Evolutionary conservation across 129 eudicot species (phyloP).

Genomic region (Pittosporum tobira): DNA sequence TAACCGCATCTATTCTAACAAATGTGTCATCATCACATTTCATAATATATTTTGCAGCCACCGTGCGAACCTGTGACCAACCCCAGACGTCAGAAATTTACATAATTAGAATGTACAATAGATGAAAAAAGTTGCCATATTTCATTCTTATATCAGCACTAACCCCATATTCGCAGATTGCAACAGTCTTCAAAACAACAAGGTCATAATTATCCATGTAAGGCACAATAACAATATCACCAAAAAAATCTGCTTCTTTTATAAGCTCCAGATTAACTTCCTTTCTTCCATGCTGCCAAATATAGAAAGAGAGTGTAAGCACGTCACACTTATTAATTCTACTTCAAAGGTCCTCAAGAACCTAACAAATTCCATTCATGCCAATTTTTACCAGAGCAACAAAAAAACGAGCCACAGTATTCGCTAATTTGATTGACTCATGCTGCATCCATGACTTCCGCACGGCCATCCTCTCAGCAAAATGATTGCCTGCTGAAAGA

Average conservation of each 20-base stretch:
- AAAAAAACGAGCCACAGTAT: conserved; percentile 66
- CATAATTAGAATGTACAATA: not conserved
- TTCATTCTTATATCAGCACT: conserved; percentile 6
- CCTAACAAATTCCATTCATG: not conserved
- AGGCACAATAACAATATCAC: conserved; percentile 77
- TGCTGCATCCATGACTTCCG: conserved; percentile 78
- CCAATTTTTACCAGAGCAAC: conserved; percentile 55
- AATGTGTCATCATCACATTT: conserved; percentile 91
- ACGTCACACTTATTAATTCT: not conserved
- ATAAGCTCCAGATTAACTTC: conserved; percentile 55
- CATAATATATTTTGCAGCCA: conserved; percentile 67
- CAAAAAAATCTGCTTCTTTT: conserved; percentile 71
- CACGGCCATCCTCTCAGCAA: conserved; percentile 69
- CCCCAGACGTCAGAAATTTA: not conserved
- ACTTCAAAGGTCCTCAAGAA: not conserved
- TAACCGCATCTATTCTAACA: conserved; percentile 64
- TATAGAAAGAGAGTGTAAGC: not conserved
- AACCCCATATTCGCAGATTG: conserved; percentile 79
- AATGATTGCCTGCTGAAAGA: conserved; percentile 65
- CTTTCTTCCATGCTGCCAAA: conserved; percentile 57
- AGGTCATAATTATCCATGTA: conserved; percentile 79
- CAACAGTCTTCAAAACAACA: conserved; percentile 75
- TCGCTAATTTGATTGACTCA: conserved; percentile 32
- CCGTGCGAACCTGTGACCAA: conserved; percentile 41
- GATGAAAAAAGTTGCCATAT: not conserved